Evolutionary conservation across 2,329 filamentous ascomycete genomes (phyloP), one percentile per base, ranked within the genome.

Genomic region (Phaeosphaeriaceae sp.): DNA sequence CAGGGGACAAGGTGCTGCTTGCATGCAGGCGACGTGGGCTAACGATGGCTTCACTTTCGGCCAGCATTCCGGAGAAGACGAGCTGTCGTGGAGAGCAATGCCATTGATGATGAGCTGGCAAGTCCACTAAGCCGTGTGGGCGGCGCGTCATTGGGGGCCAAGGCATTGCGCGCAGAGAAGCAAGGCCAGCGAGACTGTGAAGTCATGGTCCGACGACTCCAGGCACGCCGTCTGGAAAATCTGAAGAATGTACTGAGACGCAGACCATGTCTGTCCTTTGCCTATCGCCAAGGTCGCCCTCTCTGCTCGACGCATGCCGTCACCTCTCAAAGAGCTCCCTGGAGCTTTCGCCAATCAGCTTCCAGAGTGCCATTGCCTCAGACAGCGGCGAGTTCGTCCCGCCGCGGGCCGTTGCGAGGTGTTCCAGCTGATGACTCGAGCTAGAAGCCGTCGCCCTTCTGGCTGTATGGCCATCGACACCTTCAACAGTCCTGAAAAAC

Each of bases 111-210:
- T 49, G 47, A 44, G 60, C 43, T 60, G 60, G 54, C 62, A 58
- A 58, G 52, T 56, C 43, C 56, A 58, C 62, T 64, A 64, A 54
- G 54, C 61, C 61, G 48, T 59, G 54, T 57, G 56, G 54, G 61
- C 35, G 43, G 61, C 35, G 43, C 35, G 48, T 40, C 48, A 43
- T 56, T 42, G 55, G 61, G 60, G 60, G 23, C 42, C 43, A 46
- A 46, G 43, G 19, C 43, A 46, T 46, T 40, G 35, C 35, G 35
- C 35, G 35, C 35, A 40, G 35, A 40, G 35, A 40, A 40, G 35
- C 35, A 40, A 40, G 35, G 35, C 8, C 35, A 40, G 35, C 35
- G 35, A 40, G 35, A 40, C 30, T 15, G 35, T 40, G 35, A 40
- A 40, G 35, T 40, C 35, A 40, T 40, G 35, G 43, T 23, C 43